Conservation (phyloP, 805 yeast genomes). For the Candida ficus region DNA sequence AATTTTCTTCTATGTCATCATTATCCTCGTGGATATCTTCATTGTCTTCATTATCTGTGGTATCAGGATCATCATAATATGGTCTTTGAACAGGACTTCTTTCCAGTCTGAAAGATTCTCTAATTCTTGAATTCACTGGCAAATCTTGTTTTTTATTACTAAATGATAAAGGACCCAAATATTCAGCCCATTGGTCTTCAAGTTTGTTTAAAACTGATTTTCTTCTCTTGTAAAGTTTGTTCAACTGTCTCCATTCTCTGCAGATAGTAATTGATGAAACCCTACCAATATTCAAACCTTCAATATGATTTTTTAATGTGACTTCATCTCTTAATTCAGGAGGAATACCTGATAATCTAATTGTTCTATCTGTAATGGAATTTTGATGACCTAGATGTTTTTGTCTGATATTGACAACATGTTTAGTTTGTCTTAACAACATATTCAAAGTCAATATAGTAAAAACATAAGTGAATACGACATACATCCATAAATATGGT, state of each 20-base stretch:
- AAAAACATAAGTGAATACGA: slow-evolving; percentile 80
- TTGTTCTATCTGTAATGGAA: slow-evolving; percentile 87
- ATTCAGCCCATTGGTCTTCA: slow-evolving; percentile 71
- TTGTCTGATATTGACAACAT: slow-evolving; percentile 76
- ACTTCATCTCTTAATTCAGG: slow-evolving; percentile 67
- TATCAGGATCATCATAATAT: slow-evolving; percentile 10
- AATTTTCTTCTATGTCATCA: slow-evolving; percentile 8
- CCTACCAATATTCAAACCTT: slow-evolving; percentile 71
- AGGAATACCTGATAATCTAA: slow-evolving; percentile 85
- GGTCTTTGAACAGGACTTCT: slow-evolving; percentile 13
- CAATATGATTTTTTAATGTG: slow-evolving; percentile 70
- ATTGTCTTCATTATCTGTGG: slow-evolving; percentile 6
- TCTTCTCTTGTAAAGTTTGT: slow-evolving; percentile 58
- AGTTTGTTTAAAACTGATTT: slow-evolving; percentile 45
- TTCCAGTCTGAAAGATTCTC: slow-evolving; percentile 22
- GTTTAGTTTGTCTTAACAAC: slow-evolving; percentile 63
- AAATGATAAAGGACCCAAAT: slow-evolving; percentile 40
- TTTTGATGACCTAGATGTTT: slow-evolving; percentile 77
- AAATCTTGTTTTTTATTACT: slow-evolving; percentile 14
- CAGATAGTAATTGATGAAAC: slow-evolving; percentile 77
- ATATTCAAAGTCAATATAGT: slow-evolving; percentile 59
- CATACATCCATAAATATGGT: slow-evolving; percentile 78
- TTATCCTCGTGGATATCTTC: slow-evolving; percentile 4
- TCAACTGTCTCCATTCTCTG: slow-evolving; percentile 78
- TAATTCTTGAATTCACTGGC: slow-evolving; percentile 20